Percentiles rank a stretch among this genome's conserved stretches.
Conservation (phyloP, 2,329 filamentous ascomycete species). For the Penicillium hesseltinei region DNA sequence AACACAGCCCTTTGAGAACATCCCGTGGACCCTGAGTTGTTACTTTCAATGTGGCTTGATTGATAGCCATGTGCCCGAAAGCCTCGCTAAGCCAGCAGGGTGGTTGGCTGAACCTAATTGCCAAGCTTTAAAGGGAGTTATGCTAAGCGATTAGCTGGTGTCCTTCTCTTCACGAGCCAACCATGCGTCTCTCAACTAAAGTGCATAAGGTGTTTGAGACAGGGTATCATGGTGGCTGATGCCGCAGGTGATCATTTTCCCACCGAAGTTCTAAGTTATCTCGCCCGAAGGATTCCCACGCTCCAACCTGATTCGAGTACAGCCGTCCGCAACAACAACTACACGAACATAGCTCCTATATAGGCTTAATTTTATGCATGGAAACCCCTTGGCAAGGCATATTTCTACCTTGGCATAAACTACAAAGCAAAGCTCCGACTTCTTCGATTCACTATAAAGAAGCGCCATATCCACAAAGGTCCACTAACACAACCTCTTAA, state of each 20-base stretch:
- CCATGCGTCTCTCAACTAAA: not conserved
- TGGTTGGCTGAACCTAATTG: not conserved
- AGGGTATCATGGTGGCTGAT: not conserved
- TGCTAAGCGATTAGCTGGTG: conserved; percentile 5
- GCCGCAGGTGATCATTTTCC: not conserved
- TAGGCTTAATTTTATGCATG: not conserved
- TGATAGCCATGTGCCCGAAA: not conserved
- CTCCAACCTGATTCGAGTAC: not conserved
- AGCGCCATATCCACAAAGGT: not conserved
- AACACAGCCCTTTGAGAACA: not conserved
- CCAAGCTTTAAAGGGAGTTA: conserved; percentile 9
- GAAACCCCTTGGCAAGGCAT: not conserved
- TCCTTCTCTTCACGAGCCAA: not conserved
- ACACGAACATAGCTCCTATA: not conserved
- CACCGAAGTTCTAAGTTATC: not conserved
- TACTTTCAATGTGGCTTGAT: not conserved
- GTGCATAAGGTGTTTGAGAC: not conserved
- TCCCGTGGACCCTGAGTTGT: not conserved
- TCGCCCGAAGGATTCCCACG: not conserved
- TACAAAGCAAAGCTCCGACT: not conserved
- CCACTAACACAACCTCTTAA: not conserved
- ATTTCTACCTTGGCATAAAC: not conserved
- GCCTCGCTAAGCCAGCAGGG: not conserved
- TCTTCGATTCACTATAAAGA: not conserved
- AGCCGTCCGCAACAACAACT: not conserved